Evolutionary conservation across 179 eudicot genomes (phyloP).

Genomic region (Amaranthus tricolor): DNA sequence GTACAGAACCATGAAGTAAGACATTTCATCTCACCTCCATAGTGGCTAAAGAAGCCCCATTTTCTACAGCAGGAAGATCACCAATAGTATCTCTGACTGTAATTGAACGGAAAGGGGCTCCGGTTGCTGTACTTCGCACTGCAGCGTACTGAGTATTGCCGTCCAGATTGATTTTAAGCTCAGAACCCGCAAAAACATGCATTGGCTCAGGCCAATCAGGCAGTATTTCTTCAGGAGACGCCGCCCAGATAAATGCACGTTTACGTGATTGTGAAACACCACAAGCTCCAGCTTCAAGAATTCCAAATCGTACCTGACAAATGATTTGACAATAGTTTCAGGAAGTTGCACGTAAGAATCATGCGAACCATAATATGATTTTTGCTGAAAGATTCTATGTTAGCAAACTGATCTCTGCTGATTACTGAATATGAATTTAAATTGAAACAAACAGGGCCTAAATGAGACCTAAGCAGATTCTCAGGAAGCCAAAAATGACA

Average conservation of each 20-base stretch:
- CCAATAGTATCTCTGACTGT: constrained; percentile 94
- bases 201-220: constrained; percentile 99
- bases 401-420: too few species aligned
- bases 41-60: constrained; percentile 69
- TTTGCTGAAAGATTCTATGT: too few species aligned
- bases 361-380: not conserved
- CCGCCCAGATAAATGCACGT: constrained; percentile 98
- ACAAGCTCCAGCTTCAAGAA: constrained; percentile 90
- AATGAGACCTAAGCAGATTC: too few species aligned
- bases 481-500: not conserved
- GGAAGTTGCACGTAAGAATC: not conserved
- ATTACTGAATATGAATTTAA: too few species aligned
- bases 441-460: too few species aligned
- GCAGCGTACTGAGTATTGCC: constrained; percentile 63
- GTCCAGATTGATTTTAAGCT: constrained; percentile 56
- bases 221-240: constrained; percentile 73
- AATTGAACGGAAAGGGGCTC: constrained; percentile 86
- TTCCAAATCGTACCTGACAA: constrained; percentile 84
- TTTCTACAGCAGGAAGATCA: constrained; percentile 79
- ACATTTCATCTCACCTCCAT: constrained; percentile 52
- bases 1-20: too few species aligned
- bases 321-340: constrained; percentile 3
- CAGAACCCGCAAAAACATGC: constrained; percentile 91
- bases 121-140: constrained; percentile 70
- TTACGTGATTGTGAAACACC: constrained; percentile 93